phyloP scores from a whole-genome alignment of 2,329 filamentous ascomycete species.

The Xylariaceae sp. region DNA sequence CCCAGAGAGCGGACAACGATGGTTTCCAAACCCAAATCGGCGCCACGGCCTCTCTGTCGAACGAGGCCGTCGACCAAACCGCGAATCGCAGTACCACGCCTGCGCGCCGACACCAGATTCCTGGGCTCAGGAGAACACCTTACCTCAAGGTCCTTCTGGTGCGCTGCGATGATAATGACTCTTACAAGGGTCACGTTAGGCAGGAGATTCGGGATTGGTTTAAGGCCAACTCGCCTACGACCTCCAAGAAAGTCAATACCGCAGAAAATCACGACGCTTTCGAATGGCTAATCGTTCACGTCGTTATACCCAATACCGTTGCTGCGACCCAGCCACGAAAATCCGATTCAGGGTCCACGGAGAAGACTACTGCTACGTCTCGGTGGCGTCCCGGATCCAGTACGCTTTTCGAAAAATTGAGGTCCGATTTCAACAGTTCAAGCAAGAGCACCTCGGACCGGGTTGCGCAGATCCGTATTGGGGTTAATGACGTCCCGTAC shows the following conservation, averaged over 20 bases:
- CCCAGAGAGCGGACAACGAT: conserved; percentile 43
- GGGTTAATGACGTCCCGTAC: conserved; percentile 64
- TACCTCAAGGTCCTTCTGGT: conserved; percentile 89
- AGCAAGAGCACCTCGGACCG: conserved; percentile 69
- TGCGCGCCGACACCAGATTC: conserved; percentile 85
- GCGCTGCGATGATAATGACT: conserved; percentile 92
- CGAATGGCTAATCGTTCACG: conserved; percentile 92
- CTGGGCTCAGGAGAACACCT: conserved; percentile 84
- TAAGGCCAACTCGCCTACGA: conserved; percentile 62
- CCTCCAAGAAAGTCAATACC: conserved; percentile 56
- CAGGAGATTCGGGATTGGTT: conserved; percentile 88
- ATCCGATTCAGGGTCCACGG: conserved; percentile 50
- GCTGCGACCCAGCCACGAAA: conserved; percentile 74
- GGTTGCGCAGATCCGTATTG: conserved; percentile 80
- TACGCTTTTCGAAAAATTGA: conserved; percentile 83
- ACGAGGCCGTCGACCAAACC: conserved; percentile 35
- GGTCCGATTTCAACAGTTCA: conserved; percentile 79
- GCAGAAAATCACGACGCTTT: conserved; percentile 95
- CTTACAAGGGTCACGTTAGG: conserved; percentile 77
- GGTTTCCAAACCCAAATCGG: conserved; percentile 56
- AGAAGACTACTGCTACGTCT: conserved; percentile 55
- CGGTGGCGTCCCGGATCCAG: conserved; percentile 77
- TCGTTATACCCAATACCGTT: conserved; percentile 80
- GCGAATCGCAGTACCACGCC: conserved; percentile 31
- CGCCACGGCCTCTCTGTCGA: conserved; percentile 20